A percentile compares a stretch with the other conserved stretches of the same genome.
phyloP scores from a whole-genome alignment of 768 basidiomycete species.

The Termitomyces sp. region DNA sequence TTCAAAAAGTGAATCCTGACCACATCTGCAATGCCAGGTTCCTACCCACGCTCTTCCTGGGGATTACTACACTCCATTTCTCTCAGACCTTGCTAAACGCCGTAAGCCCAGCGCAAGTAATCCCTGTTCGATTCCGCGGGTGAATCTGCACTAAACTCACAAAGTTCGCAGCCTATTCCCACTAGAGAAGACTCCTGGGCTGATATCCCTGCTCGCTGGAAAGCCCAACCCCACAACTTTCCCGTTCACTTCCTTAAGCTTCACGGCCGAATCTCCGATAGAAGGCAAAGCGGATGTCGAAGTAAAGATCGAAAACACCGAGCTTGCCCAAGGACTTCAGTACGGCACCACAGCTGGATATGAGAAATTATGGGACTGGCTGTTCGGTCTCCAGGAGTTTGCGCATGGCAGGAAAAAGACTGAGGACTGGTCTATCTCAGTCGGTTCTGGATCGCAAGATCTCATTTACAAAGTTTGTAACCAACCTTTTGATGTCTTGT shows the following conservation, averaged over 20 bases:
- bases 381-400: constrained; percentile 63
- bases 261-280: constrained; percentile 50
- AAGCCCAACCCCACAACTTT: constrained; percentile 91
- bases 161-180: constrained; percentile 69
- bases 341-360: constrained; percentile 72
- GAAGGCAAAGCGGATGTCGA: constrained; percentile 33
- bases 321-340: constrained; percentile 68
- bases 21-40: background rate
- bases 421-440: constrained; percentile 70
- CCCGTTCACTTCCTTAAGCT: constrained; percentile 79
- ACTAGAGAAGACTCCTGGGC: constrained; percentile 70
- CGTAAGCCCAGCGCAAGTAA: constrained; percentile 61
- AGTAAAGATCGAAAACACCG: constrained; percentile 43
- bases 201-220: constrained; percentile 83
- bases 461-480: constrained; percentile 60
- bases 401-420: constrained; percentile 58
- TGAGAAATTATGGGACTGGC: constrained; percentile 60
- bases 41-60: constrained; percentile 36
- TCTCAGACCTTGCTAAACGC: constrained; percentile 59
- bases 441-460: constrained; percentile 89
- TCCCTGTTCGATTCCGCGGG: constrained; percentile 15
- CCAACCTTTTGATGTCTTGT: background rate
- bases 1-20: background rate
- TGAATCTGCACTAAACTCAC: background rate
- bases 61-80: constrained; percentile 51